Evolutionary conservation across 805 yeast genomes (phyloP).

Genomic region (Hyphopichia homilentoma): DNA sequence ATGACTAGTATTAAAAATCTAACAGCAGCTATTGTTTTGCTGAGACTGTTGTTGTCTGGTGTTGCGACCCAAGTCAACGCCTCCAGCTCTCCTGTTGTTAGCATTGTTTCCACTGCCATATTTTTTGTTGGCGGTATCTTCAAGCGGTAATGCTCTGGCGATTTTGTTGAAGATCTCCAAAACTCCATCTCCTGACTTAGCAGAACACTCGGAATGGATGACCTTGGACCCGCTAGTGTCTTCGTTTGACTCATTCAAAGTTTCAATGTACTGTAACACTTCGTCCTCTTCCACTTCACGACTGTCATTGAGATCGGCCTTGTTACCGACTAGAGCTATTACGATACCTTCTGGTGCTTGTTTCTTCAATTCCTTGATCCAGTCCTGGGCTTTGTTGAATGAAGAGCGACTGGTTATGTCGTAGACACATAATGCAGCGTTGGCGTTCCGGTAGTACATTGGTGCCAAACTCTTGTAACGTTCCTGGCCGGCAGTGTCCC

Average conservation of each 20-base stretch:
- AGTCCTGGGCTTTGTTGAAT: conserved; percentile 63
- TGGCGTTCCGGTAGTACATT: conserved; percentile 76
- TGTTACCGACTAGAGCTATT: conserved; percentile 82
- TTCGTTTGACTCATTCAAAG: conserved; percentile 40
- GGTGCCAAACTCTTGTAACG: conserved; percentile 75
- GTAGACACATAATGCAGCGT: conserved; percentile 70
- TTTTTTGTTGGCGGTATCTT: conserved; percentile 19
- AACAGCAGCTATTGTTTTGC: conserved; percentile 23
- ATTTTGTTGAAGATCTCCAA: conserved; percentile 37
- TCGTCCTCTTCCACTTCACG: conserved; percentile 39
- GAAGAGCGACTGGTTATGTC: conserved; percentile 72
- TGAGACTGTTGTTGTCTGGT: conserved; percentile 20
- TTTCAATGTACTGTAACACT: conserved; percentile 46
- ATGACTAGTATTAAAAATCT: no score
- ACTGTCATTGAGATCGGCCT: conserved; percentile 53
- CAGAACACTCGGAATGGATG: conserved; percentile 39
- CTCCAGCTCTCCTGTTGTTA: conserved; percentile 24
- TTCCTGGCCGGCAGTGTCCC: conserved; percentile 90
- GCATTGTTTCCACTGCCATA: conserved; percentile 14
- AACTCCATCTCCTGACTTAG: conserved; percentile 43
- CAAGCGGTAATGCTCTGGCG: conserved; percentile 41
- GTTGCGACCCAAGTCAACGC: conserved; percentile 34
- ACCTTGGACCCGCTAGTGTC: conserved; percentile 10
- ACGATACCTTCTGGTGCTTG: conserved; percentile 75
- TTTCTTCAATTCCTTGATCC: conserved; percentile 77